Evolutionary conservation across 2,329 filamentous ascomycete species (phyloP).

Genomic region (Penicillium sp.): DNA sequence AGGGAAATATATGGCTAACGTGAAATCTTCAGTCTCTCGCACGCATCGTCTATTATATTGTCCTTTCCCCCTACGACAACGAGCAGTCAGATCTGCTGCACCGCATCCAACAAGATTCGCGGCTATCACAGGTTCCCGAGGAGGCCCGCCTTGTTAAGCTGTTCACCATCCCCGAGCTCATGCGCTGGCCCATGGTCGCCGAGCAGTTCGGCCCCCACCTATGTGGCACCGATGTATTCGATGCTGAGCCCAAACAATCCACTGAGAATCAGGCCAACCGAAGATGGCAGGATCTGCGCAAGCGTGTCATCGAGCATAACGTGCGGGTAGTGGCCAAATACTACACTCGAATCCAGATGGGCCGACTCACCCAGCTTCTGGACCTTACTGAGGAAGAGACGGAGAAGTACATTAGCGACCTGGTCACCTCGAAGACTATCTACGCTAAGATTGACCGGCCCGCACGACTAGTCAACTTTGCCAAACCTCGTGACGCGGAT

Average conservation of each 20-base stretch:
- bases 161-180: slow-evolving; percentile 93
- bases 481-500: slow-evolving; percentile 90
- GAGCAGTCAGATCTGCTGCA: slow-evolving; percentile 97
- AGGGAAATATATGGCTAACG: background rate
- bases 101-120: slow-evolving; percentile 81
- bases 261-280: slow-evolving; percentile 76
- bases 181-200: slow-evolving; percentile 95
- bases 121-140: slow-evolving; percentile 72
- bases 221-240: slow-evolving; percentile 86
- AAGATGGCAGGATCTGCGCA: slow-evolving; percentile 91
- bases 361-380: slow-evolving; percentile 82
- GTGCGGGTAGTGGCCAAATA: slow-evolving; percentile 97
- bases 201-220: slow-evolving; percentile 87
- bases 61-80: slow-evolving; percentile 95
- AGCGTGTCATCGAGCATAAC: slow-evolving; percentile 99
- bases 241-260: slow-evolving; percentile 60
- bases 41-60: slow-evolving; percentile 95
- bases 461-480: slow-evolving; percentile 87
- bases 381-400: slow-evolving; percentile 94
- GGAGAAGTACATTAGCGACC: slow-evolving; percentile 96
- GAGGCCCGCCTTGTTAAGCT: slow-evolving; percentile 87
- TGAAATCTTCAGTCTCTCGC: slow-evolving; percentile 68
- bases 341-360: slow-evolving; percentile 95
- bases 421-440: slow-evolving; percentile 96
- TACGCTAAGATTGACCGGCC: slow-evolving; percentile 97